These are phyloP conservation scores for Erysimum cheiri DNA, from an alignment of 441 rosid genomes.

Conservation along the genomic window DNA sequence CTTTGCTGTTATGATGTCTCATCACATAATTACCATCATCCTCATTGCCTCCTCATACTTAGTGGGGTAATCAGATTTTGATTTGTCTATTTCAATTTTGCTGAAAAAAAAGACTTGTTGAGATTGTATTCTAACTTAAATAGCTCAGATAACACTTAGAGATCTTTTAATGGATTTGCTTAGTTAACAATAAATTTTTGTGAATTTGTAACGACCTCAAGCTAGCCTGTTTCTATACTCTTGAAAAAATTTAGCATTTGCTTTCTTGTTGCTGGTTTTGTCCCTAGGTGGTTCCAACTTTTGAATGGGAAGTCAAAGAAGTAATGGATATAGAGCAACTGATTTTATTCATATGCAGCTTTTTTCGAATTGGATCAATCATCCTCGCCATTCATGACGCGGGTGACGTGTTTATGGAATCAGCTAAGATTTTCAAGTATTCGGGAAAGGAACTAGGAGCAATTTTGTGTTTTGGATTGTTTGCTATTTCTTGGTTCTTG, in stretches of 20 bases:
- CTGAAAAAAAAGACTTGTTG: background rate
- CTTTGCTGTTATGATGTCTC: constrained; percentile 89
- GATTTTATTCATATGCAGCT: constrained; percentile 47
- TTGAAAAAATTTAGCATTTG: background rate
- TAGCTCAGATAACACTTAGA: background rate
- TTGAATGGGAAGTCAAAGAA: too few species aligned
- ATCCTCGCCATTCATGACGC: constrained; percentile 86
- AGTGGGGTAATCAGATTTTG: constrained; percentile 53
- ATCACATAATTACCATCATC: constrained; percentile 81
- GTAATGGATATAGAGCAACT: background rate
- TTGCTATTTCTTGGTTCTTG: constrained; percentile 77
- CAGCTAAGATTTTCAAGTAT: constrained; percentile 84
- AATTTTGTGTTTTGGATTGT: constrained; percentile 76
- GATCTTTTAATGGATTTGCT: too few species aligned
- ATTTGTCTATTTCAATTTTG: background rate
- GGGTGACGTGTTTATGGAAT: constrained; percentile 81
- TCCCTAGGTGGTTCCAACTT: too few species aligned
- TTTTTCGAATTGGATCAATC: constrained; percentile 75
- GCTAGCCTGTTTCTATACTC: background rate
- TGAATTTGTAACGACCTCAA: background rate
- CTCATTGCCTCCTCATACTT: constrained; percentile 76
- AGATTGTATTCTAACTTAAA: background rate
- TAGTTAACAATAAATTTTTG: background rate
- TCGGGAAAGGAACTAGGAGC: constrained; percentile 81
- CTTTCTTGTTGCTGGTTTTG: background rate